A percentile compares a stretch with the other conserved stretches of the same genome.
Conservation (phyloP, 768 basidiomycete genomes). For the Rhodotorula paludigena region DNA sequence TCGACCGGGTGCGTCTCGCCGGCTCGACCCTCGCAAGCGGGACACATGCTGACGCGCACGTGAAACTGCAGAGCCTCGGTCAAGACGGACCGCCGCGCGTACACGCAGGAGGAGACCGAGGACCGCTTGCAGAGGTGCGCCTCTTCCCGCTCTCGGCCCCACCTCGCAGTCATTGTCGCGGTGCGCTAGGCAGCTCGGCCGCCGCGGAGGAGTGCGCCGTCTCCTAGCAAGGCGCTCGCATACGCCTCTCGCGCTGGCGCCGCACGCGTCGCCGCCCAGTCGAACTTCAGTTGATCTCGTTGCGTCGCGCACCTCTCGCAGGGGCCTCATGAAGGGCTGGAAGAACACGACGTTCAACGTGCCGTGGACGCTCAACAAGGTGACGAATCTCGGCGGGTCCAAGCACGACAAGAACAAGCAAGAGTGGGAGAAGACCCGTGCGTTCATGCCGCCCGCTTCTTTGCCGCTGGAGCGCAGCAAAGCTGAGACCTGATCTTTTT, state of each 20-base stretch:
- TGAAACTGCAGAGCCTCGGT: constrained; percentile 2
- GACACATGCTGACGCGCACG: neutral
- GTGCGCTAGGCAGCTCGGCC: neutral
- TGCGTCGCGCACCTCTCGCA: neutral
- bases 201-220: too few species aligned
- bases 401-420: constrained; percentile 32
- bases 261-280: neutral
- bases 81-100: constrained; percentile 29
- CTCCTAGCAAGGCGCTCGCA: too few species aligned
- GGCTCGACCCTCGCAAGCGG: neutral
- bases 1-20: constrained; percentile 4
- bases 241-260: neutral
- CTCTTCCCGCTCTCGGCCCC: too few species aligned
- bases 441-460: neutral
- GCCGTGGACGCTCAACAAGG: constrained; percentile 29
- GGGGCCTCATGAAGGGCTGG: constrained; percentile 34
- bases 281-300: too few species aligned
- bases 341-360: constrained; percentile 27
- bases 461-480: fast-evolving
- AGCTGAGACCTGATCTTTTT: fast-evolving
- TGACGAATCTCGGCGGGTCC: constrained; percentile 23
- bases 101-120: constrained; percentile 31
- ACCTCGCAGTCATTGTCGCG: neutral
- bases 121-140: constrained; percentile 30
- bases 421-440: constrained; percentile 32